Evolutionary conservation across 2,329 filamentous ascomycete species (phyloP).

Genomic region (Colletotrichum sp.): DNA sequence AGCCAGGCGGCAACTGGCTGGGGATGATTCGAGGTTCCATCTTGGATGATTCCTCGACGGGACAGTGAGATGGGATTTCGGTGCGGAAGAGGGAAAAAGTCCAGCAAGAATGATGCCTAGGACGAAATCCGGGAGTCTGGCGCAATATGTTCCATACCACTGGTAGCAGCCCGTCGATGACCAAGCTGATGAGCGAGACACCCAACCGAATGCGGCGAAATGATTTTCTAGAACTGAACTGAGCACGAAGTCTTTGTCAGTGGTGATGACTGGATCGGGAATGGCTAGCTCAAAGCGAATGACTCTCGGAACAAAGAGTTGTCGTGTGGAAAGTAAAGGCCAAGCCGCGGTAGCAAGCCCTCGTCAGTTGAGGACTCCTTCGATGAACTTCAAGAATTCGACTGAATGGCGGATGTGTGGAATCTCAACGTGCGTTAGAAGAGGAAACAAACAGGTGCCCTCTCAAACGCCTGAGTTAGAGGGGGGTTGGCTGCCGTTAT

Average conservation of each 20-base stretch:
- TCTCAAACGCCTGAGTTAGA: background rate
- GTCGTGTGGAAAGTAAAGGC: background rate
- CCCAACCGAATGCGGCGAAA: constrained; percentile 5
- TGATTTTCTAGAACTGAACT: constrained; percentile 17
- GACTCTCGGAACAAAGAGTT: constrained; percentile 11
- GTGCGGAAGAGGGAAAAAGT: background rate
- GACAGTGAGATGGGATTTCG: background rate
- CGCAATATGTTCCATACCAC: constrained; percentile 17
- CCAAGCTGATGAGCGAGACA: constrained; percentile 10
- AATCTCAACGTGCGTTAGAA: background rate
- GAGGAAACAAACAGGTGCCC: background rate
- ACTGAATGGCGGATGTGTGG: background rate
- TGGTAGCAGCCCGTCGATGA: constrained; percentile 14
- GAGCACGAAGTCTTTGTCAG: constrained; percentile 8
- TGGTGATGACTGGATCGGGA: background rate
- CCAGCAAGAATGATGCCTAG: background rate
- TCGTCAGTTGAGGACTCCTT: background rate
- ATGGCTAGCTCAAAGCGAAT: constrained; percentile 9
- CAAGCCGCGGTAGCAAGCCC: background rate
- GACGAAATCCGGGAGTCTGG: constrained; percentile 12
- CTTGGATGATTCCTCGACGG: background rate
- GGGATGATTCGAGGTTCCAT: constrained; percentile 16
- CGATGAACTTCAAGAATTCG: background rate
- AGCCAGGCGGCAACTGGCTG: constrained; percentile 11
- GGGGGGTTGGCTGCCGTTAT: background rate